phyloP scores from a whole-genome alignment of 805 yeast species.

The Suhomyces prunicola region DNA sequence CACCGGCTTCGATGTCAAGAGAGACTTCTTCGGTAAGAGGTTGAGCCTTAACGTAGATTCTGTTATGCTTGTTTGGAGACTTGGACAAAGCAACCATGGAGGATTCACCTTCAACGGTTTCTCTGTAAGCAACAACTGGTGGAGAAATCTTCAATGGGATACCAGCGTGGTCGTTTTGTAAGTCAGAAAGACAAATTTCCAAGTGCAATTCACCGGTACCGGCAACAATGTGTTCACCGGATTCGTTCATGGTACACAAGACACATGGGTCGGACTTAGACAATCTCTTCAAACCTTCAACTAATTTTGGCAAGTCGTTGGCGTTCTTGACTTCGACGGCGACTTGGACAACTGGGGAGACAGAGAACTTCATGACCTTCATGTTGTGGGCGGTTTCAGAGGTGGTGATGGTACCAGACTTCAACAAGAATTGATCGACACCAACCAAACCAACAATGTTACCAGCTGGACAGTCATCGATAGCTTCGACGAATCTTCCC shows the following conservation, averaged over 20 bases:
- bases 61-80: conserved; percentile 99
- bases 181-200: conserved; percentile 95
- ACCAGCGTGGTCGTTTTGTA: conserved; percentile 99
- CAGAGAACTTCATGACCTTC: conserved; percentile 99
- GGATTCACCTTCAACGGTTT: conserved; percentile 92
- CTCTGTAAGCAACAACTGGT: conserved; percentile 98
- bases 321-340: conserved; percentile 99
- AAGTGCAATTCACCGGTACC: conserved; percentile 99
- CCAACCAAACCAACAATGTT: conserved; percentile 99
- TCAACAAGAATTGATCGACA: conserved; percentile 98
- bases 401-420: conserved; percentile 99
- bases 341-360: conserved; percentile 98
- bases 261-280: conserved; percentile 99
- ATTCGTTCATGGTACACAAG: conserved; percentile 75
- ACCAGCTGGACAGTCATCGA: conserved; percentile 99
- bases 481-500: conserved; percentile 98
- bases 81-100: conserved; percentile 95
- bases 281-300: conserved; percentile 99
- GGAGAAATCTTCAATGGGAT: conserved; percentile 96
- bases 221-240: conserved; percentile 99
- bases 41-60: conserved; percentile 96
- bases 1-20: conserved; percentile 89
- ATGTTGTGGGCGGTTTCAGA: conserved; percentile 96
- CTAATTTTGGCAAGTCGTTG: conserved; percentile 98
- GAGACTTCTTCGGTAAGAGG: conserved; percentile 94